These are phyloP conservation scores for Pachysandra terminalis DNA, from an alignment of 164 flowering plant genomes.

Conservation along the genomic window DNA sequence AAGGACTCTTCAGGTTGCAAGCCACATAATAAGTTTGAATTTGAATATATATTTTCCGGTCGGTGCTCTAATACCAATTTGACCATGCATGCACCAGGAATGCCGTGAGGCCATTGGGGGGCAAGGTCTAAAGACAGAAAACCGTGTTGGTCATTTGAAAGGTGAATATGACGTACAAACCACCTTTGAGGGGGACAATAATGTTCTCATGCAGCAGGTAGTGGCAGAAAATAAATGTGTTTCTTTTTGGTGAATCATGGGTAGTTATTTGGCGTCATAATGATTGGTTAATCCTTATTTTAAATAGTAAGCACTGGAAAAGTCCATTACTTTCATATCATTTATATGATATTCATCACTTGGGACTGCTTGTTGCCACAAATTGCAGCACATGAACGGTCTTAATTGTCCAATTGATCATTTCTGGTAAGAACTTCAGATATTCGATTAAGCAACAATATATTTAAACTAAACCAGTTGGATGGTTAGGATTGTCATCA, in stretches of 20 bases:
- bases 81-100: constrained; percentile 43
- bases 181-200: constrained; percentile 98
- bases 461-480: too few species aligned
- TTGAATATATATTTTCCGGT: not conserved
- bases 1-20: constrained; percentile 84
- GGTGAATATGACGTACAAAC: constrained; percentile 88
- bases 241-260: not conserved
- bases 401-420: too few species aligned
- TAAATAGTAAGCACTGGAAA: too few species aligned
- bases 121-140: constrained; percentile 96
- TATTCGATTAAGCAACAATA: too few species aligned
- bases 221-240: not conserved
- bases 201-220: constrained; percentile 98
- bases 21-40: not conserved
- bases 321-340: too few species aligned
- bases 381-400: too few species aligned
- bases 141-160: constrained; percentile 80
- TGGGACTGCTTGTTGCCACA: too few species aligned
- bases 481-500: too few species aligned
- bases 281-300: too few species aligned
- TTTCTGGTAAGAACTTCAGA: too few species aligned
- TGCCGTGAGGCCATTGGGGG: constrained; percentile 99
- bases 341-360: too few species aligned
- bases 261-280: not conserved
- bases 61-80: constrained; percentile 2